Percentiles rank a stretch among this genome's conserved stretches.
Evolutionary conservation across 495 filamentous ascomycete species (phyloP).

Genomic region (Penicillium herquei): DNA sequence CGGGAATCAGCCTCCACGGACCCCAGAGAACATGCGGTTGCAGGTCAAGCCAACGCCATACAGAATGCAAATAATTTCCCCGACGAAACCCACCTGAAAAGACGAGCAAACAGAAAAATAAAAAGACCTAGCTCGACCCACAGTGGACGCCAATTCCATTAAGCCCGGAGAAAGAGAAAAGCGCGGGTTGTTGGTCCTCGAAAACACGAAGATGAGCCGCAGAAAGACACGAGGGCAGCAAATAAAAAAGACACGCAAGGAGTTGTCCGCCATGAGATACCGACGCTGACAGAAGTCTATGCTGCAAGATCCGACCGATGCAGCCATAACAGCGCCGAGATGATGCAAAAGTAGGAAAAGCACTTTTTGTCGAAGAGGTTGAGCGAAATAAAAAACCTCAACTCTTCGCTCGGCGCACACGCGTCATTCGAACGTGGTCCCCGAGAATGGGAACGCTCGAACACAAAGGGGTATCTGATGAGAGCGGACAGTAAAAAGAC

Average conservation of each 20-base stretch:
- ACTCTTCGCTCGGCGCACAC: constrained; percentile 39
- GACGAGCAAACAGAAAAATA: constrained; percentile 11
- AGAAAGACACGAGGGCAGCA: constrained; percentile 27
- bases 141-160: constrained; percentile 1
- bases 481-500: constrained; percentile 55
- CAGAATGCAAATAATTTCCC: constrained; percentile 44
- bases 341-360: constrained; percentile 42
- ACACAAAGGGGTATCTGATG: constrained; percentile 59
- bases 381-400: constrained; percentile 28
- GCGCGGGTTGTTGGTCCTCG: constrained; percentile 17
- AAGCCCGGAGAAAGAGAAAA: constrained; percentile 35
- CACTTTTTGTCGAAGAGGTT: constrained; percentile 36
- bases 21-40: constrained; percentile 41
- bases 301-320: constrained; percentile 43
- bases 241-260: constrained; percentile 27
- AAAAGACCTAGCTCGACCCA: constrained; percentile 3
- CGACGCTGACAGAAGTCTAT: constrained; percentile 51
- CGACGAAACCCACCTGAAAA: constrained; percentile 27
- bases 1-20: constrained; percentile 37
- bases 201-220: constrained; percentile 15
- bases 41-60: constrained; percentile 54
- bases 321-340: constrained; percentile 44
- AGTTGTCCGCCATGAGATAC: constrained; percentile 50
- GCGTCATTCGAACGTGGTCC: constrained; percentile 44
- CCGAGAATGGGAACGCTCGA: constrained; percentile 35